These are phyloP conservation scores for Amorphotheca resinae DNA, from an alignment of 495 filamentous ascomycete genomes.

Conservation along the genomic window DNA sequence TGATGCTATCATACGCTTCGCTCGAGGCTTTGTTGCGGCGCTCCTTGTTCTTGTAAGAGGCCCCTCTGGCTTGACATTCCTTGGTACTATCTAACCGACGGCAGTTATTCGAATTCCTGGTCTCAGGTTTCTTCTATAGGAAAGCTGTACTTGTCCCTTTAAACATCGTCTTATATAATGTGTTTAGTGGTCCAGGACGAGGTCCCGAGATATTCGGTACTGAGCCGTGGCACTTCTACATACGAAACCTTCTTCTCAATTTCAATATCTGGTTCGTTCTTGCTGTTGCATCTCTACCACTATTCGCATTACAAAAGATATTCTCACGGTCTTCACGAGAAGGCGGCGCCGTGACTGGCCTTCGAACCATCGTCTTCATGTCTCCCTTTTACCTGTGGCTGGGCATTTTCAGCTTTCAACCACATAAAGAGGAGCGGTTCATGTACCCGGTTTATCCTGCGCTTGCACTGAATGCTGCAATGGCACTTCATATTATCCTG, in stretches of 20 bases:
- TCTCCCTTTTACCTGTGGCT: constrained; percentile 93
- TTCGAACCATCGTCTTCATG: constrained; percentile 64
- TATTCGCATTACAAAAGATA: constrained; percentile 37
- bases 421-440: constrained; percentile 97
- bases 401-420: constrained; percentile 75
- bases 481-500: constrained; percentile 68
- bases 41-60: constrained; percentile 58
- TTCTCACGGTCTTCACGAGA: constrained; percentile 25
- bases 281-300: constrained; percentile 59
- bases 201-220: constrained; percentile 93
- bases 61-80: neutral
- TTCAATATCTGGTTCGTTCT: constrained; percentile 91
- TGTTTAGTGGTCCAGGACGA: constrained; percentile 62
- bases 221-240: constrained; percentile 94
- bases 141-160: constrained; percentile 67
- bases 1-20: constrained; percentile 41
- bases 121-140: constrained; percentile 55
- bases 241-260: constrained; percentile 83
- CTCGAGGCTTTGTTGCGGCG: constrained; percentile 55
- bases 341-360: constrained; percentile 29
- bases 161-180: constrained; percentile 93
- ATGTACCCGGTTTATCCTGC: constrained; percentile 97
- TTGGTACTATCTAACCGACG: neutral
- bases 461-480: constrained; percentile 82
- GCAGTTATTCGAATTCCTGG: constrained; percentile 10